Percentiles rank a stretch among this genome's conserved stretches.
These are phyloP conservation scores for Myriosclerotinia scirpicola DNA, from an alignment of 2,329 filamentous ascomycete genomes.

Conservation along the genomic window DNA sequence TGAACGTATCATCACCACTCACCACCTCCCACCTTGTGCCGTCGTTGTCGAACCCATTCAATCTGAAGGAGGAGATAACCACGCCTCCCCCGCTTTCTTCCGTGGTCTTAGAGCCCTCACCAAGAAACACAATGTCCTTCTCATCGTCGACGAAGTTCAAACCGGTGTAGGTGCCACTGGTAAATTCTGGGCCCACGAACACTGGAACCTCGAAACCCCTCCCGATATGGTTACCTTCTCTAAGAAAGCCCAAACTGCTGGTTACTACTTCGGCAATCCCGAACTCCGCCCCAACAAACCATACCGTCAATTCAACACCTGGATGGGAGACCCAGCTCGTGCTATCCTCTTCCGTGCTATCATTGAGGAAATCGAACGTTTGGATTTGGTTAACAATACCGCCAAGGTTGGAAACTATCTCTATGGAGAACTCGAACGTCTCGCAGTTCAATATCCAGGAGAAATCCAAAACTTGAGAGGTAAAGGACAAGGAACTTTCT, in stretches of 20 bases:
- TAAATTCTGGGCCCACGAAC: constrained; percentile 85
- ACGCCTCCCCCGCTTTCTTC: constrained; percentile 78
- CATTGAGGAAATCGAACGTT: constrained; percentile 69
- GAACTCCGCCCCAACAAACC: constrained; percentile 75
- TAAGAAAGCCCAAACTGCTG: constrained; percentile 83
- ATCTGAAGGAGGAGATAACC: constrained; percentile 82
- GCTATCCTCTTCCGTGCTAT: constrained; percentile 77
- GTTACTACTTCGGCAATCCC: constrained; percentile 79
- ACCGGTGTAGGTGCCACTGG: constrained; percentile 83
- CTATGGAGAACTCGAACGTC: constrained; percentile 61
- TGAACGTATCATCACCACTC: constrained; percentile 66
- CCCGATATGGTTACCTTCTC: constrained; percentile 88
- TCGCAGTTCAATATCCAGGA: constrained; percentile 65
- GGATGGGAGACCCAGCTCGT: constrained; percentile 80
- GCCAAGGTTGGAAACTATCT: constrained; percentile 62
- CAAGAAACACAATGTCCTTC: constrained; percentile 64
- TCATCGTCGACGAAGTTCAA: constrained; percentile 85
- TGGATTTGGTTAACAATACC: constrained; percentile 68
- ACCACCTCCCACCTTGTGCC: constrained; percentile 69
- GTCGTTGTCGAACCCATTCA: constrained; percentile 79
- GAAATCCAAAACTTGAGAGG: constrained; percentile 74
- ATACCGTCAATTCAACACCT: constrained; percentile 85
- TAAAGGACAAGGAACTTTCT: constrained; percentile 74
- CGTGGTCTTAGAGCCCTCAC: constrained; percentile 71
- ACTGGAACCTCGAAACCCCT: constrained; percentile 71